Base-by-base conservation (phyloP, 495 filamentous ascomycete genomes). In the Penicillium paradoxum region DNA sequence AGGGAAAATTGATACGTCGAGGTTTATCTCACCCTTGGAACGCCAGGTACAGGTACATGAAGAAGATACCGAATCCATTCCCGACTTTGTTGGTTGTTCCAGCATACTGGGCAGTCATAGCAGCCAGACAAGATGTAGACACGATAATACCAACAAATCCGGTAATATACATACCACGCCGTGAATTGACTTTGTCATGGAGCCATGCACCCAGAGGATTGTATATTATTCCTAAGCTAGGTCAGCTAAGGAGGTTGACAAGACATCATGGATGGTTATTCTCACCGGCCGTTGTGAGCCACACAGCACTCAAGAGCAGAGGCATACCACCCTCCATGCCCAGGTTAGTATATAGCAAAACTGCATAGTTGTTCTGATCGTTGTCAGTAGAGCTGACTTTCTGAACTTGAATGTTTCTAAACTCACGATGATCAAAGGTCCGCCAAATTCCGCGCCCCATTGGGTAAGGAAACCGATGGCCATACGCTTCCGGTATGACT, bases 151-250 rank as follows among this genome's bases (percentile, higher is more conserved):
- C 72, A 2, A 64, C 53, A 11, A 71, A 64, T 4, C 73, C 76
- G 17, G 70, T 71, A 15, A 79, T 70, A 30, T 75, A 66, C 66
- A 76, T 77, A 10, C 62, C 62, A 14, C 73, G 70, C 2, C 73
- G 65, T 29, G 75, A 76, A 56, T 77, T 71, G 27, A 77, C 65
- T 19, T 53, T 44, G 53, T 80, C 75, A 40, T 77, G 67, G 27
- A 75, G 68, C 63, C 74, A 71, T 25, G 75, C 74, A 17, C 69
- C 76, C 18, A 74, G 67, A 13, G 71, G 66, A 47, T 77, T 80
- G 38, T 73, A 76, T 18, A 75, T 65, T 2, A 79, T 40, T 51
- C 68, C 64, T 70, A 22, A 6, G 22, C 21, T 4, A 11, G 14
- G 15, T 56, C 40, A 64, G 43, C n/a, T 34, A 66, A 48, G 17